Percentiles rank a stretch among this genome's conserved stretches.
Evolutionary conservation across 805 yeast genomes (phyloP).

Genomic region (Barnettozyma californica): DNA sequence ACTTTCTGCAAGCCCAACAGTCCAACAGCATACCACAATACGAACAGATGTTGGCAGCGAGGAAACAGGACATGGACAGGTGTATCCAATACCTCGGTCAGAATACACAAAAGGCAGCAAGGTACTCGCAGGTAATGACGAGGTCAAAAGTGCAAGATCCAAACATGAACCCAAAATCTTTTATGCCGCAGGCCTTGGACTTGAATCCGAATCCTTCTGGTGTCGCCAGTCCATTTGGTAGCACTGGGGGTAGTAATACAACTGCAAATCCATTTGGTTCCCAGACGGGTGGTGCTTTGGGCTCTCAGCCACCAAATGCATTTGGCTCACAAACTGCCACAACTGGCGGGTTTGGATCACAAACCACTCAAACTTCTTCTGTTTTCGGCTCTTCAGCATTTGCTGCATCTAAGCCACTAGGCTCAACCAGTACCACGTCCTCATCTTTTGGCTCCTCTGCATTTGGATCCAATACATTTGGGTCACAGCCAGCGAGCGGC

Average conservation of each 20-base stretch:
- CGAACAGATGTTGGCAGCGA: constrained; percentile 34
- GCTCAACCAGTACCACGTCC: neutral
- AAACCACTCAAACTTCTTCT: neutral
- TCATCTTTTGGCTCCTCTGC: constrained; percentile 1
- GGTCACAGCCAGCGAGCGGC: neutral
- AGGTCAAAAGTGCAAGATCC: constrained; percentile 26
- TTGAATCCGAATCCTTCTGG: constrained; percentile 21
- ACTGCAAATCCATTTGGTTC: neutral
- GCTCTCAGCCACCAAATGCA: neutral
- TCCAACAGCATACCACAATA: constrained; percentile 34
- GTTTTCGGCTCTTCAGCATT: neutral
- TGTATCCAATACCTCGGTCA: constrained; percentile 34
- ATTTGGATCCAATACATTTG: constrained; percentile 9
- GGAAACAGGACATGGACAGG: constrained; percentile 42
- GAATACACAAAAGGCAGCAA: constrained; percentile 46
- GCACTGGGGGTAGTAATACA: neutral
- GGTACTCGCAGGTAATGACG: constrained; percentile 47
- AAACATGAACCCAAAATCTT: constrained; percentile 26
- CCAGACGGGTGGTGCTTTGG: neutral
- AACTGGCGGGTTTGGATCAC: neutral
- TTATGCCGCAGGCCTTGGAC: constrained; percentile 31
- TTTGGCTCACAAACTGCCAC: constrained; percentile 2
- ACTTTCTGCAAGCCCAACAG: constrained; percentile 38
- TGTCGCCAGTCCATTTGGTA: neutral
- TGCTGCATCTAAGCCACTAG: neutral